Conservation (phyloP, 768 basidiomycete genomes). For the Pisolithus microcarpus region DNA sequence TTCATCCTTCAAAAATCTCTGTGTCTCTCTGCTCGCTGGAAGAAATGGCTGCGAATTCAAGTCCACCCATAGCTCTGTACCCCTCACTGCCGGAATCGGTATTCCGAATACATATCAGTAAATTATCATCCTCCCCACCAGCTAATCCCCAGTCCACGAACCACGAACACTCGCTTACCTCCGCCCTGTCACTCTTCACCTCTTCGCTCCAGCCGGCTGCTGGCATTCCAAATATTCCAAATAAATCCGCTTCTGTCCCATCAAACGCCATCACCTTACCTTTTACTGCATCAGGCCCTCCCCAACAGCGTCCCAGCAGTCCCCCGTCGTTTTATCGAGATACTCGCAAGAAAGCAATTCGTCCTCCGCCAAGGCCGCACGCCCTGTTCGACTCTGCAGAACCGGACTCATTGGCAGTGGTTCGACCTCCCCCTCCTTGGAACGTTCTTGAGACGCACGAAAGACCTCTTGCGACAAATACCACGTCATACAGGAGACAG, state of each 20-base stretch:
- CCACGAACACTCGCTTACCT: no score
- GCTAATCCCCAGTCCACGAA: no score
- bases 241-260: no score
- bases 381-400: slow-evolving; percentile 10
- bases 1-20: slow-evolving; percentile 36
- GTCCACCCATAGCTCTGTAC: slow-evolving; percentile 19
- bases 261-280: background rate
- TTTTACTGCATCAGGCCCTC: background rate
- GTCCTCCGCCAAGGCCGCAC: slow-evolving; percentile 8
- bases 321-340: slow-evolving; percentile 16
- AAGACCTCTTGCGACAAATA: background rate
- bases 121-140: slow-evolving; percentile 5
- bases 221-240: no score
- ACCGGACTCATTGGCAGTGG: slow-evolving; percentile 21
- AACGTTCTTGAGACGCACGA: slow-evolving; percentile 1
- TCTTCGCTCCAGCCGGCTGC: no score
- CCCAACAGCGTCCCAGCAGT: background rate
- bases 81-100: slow-evolving; percentile 19
- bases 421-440: slow-evolving; percentile 24
- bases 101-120: slow-evolving; percentile 22
- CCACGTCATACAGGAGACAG: background rate
- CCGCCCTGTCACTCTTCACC: background rate
- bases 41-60: slow-evolving; percentile 8
- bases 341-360: background rate
- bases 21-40: slow-evolving; percentile 30